Base-by-base conservation (phyloP, 2,329 filamentous ascomycete genomes). In the Botryosphaeria dothidea region DNA sequence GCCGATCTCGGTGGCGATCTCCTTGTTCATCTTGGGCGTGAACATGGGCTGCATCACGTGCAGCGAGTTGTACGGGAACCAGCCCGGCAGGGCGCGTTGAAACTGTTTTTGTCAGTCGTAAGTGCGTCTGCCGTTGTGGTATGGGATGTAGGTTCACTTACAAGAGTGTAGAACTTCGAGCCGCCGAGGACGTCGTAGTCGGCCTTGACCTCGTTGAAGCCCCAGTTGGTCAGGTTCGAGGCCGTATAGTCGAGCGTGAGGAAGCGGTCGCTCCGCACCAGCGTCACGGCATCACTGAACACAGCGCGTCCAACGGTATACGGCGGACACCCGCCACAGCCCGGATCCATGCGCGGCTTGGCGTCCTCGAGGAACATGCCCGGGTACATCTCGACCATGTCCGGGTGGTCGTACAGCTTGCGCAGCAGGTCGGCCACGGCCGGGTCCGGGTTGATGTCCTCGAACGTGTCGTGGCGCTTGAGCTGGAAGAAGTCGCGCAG, bases 361-460 rank as follows among this genome's bases (percentile, higher is more conserved):
- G 80, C 78, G 61, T 86, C 82, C 71, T 89, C 86, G n/a, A 85
- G 79, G 67, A 90, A 84, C 1, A 91, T 76, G 9, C 89, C 89
- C 0, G 89, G 88, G 70, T 91, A 91, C 5, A 91, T 79, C 71
- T 92, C 89, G 13, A 92, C 86, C 72, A 84, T 85, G 68, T 90
- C 88, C 0, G 87, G 87, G 54, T 88, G 81, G 23, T 84, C 82
- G 74, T 90, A 90, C 13, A 90, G 77, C 68, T 85, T 81, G 66
- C 85, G 83, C 3, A 90, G 80, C 7, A 82, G 78, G 29, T 83
- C 78, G 1, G 83, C 82, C 31, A 89, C 83, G n/a, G 86, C 81
- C 1, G 79, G 78, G 67, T 89, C 80, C 1, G 80, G 76, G 68
- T 85, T 88, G 71, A 90, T 86, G 48, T 87, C 85, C 61, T 80